Base-by-base conservation (phyloP, 2,329 filamentous ascomycete species). In the Nemania bipapillata region DNA sequence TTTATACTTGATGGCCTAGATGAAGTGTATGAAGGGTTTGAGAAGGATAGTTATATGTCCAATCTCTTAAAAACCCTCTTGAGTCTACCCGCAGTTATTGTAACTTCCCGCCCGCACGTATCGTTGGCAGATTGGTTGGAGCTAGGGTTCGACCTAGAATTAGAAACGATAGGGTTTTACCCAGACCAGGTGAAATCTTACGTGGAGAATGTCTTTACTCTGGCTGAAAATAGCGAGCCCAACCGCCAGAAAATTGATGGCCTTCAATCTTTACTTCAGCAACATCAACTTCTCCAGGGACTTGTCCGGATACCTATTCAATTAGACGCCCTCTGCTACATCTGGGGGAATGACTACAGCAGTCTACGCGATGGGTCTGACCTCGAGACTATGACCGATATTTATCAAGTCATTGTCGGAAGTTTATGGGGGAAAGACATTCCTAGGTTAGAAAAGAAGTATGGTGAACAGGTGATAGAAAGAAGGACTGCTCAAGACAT, bases 1-100 rank as follows among this genome's bases (percentile, higher is more conserved):
- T 81, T 83, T 53, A 52, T 83, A 15, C 77, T 84, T 12, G 82
- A 84, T 70, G 82, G 82, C 4, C 64, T 83, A 12, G 83, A 84
- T 60, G 82, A 85, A 76, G 72, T 83, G 9, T 76, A 24, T 1
- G 11, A 20, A 7, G n/a, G n/a, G n/a, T n/a, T n/a, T n/a, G 40
- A 15, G 2, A n/a, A 35, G 28, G 17, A 42, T 2, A 17, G 17
- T 1, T 32, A 26, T 15, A 40, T 56, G 40, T 2, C 1, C 4
- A 1, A 15, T 8, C 52, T 66, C 12, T 40, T 66, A 12, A 2
- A 24, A 30, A 6, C 15, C 3, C 63, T 66, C 4, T 30, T 66
- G 73, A 74, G 77, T 15, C 75, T 76, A 17, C 73, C 73, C 0
- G 78, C 80, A 54, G 75, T 82, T 6, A 81, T 84, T 54, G 75